phyloP scores from a whole-genome alignment of 495 filamentous ascomycete genomes.

The Daldinia loculata region DNA sequence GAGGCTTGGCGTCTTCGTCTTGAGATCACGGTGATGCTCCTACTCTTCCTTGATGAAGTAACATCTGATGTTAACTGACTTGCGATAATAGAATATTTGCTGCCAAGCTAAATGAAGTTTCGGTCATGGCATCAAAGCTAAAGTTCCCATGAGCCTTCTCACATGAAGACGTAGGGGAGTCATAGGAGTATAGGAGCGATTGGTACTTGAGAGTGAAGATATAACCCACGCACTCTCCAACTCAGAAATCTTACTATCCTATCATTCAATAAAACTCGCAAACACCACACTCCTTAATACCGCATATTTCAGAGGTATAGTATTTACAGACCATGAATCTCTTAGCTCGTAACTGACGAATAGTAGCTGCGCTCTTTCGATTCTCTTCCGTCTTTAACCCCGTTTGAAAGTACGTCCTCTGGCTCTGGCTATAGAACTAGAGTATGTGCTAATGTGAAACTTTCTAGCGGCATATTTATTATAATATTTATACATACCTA shows the following conservation, averaged over 20 bases:
- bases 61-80: slow-evolving; percentile 5
- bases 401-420: slow-evolving; percentile 42
- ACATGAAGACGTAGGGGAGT: background rate
- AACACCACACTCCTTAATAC: background rate
- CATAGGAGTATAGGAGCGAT: background rate
- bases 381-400: slow-evolving; percentile 36
- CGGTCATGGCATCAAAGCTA: slow-evolving; percentile 12
- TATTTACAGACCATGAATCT: background rate
- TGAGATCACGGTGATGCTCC: slow-evolving; percentile 10
- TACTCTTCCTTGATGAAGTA: background rate
- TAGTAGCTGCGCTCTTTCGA: slow-evolving; percentile 41
- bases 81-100: background rate
- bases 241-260: background rate
- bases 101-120: slow-evolving; percentile 30
- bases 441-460: background rate
- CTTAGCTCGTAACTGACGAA: slow-evolving; percentile 16
- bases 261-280: background rate
- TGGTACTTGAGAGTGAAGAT: slow-evolving; percentile 19
- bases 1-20: slow-evolving; percentile 36
- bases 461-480: slow-evolving; percentile 29
- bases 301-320: slow-evolving; percentile 28
- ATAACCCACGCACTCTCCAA: slow-evolving; percentile 19
- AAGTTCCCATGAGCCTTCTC: background rate
- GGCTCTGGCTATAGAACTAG: background rate
- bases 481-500: slow-evolving; percentile 1